phyloP scores from a whole-genome alignment of 306 rosid species.

The Coriaria nepalensis region DNA sequence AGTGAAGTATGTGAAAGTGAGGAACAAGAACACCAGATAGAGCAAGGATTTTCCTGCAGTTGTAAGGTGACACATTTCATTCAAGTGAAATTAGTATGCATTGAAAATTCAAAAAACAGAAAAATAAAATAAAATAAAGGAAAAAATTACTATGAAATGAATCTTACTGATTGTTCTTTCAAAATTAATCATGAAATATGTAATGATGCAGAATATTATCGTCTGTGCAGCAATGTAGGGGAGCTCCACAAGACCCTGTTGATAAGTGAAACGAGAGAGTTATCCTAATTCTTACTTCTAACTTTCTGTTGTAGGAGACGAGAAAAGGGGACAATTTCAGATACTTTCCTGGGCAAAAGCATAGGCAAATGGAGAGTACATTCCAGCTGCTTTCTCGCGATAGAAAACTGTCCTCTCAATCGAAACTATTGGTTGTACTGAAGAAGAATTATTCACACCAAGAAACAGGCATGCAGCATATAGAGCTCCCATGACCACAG shows the following conservation, averaged over 20 bases:
- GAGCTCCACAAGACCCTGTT: conserved; percentile 80
- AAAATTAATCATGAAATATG: conserved; percentile 67
- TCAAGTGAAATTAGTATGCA: too few relatives aligned
- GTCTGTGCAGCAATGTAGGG: conserved; percentile 77
- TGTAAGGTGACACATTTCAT: not conserved
- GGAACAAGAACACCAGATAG: conserved; percentile 77
- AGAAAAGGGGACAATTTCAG: not conserved
- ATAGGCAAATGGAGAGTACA: conserved; percentile 79
- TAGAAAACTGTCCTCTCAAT: conserved; percentile 90
- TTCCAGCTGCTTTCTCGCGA: conserved; percentile 84
- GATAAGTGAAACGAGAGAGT: conserved; percentile 6
- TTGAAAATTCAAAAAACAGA: not conserved
- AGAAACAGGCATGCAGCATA: conserved; percentile 65
- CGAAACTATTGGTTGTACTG: conserved; percentile 87
- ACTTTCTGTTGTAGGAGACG: conserved; percentile 3
- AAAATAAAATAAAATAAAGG: not conserved
- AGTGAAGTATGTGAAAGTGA: conserved; percentile 90
- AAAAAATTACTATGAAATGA: conserved; percentile 2
- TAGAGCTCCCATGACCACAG: conserved; percentile 79
- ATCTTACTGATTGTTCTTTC: conserved; percentile 47
- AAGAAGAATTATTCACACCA: conserved; percentile 73
- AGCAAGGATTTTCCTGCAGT: conserved; percentile 65
- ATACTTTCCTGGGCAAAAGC: conserved; percentile 65
- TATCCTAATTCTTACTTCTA: not conserved
- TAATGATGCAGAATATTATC: conserved; percentile 50